Evolutionary conservation across 108 stramenopile genomes (phyloP).

Genomic region (Aurantiochytrium sp.): DNA sequence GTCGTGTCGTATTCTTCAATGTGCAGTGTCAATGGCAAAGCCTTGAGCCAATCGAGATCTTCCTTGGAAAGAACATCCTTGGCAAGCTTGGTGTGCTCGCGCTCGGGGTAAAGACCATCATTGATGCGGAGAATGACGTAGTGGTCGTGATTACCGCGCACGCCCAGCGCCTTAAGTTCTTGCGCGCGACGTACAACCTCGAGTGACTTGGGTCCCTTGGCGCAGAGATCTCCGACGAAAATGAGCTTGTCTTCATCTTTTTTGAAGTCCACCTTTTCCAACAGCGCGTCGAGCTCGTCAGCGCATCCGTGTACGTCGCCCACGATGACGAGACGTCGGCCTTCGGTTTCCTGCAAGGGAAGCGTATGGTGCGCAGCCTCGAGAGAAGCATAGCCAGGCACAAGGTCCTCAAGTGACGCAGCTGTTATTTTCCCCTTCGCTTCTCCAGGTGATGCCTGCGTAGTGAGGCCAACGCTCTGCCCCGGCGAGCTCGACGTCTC

Average conservation of each 20-base stretch:
- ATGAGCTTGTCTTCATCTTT: slow-evolving; percentile 74
- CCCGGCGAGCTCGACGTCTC: too few species aligned
- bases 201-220: slow-evolving; percentile 83
- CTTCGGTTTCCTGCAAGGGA: background rate
- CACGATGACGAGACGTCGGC: slow-evolving; percentile 41
- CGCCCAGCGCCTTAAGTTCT: slow-evolving; percentile 79
- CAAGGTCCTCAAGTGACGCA: background rate
- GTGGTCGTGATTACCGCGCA: slow-evolving; percentile 91
- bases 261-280: slow-evolving; percentile 69
- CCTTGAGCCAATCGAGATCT: slow-evolving; percentile 78
- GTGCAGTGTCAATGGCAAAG: slow-evolving; percentile 77
- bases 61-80: slow-evolving; percentile 36
- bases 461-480: too few species aligned
- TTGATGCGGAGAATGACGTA: slow-evolving; percentile 54
- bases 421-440: too few species aligned
- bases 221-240: slow-evolving; percentile 82
- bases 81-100: background rate
- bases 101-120: background rate
- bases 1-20: slow-evolving; percentile 67
- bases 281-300: slow-evolving; percentile 74
- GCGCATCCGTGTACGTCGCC: slow-evolving; percentile 91
- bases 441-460: too few species aligned
- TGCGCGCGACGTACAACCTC: slow-evolving; percentile 77
- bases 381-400: background rate
- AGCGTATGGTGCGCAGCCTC: slow-evolving; percentile 22